These are phyloP conservation scores for Microbotryum lychnidis-dioicae DNA, from an alignment of 1,284 basidiomycete species.

Conservation along the genomic window DNA sequence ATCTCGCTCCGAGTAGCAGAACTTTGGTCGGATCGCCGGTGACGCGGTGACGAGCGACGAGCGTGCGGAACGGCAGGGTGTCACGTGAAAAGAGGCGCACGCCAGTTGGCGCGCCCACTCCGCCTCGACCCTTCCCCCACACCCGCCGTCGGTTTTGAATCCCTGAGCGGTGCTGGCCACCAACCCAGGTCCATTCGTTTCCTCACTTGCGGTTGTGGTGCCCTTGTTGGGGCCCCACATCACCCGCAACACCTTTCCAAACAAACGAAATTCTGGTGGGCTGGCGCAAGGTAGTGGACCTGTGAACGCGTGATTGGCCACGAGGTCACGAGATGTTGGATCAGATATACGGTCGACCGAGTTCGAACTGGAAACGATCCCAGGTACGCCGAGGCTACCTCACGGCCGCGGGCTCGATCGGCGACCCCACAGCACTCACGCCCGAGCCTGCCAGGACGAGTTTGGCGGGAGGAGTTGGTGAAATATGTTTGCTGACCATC, in stretches of 20 bases:
- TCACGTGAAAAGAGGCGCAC: neutral
- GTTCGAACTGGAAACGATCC: constrained; percentile 61
- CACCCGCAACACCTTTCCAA: neutral
- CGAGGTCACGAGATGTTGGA: constrained; percentile 61
- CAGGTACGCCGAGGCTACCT: constrained; percentile 47
- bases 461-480: neutral
- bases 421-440: constrained; percentile 1
- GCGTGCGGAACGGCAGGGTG: neutral
- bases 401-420: neutral
- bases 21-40: neutral
- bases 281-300: neutral
- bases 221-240: neutral
- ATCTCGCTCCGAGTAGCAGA: neutral
- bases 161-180: neutral
- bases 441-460: neutral
- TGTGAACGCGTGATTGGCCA: neutral
- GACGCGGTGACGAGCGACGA: neutral
- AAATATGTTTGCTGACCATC: too few relatives aligned
- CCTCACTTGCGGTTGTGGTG: constrained; percentile 1
- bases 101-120: too few relatives aligned
- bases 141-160: neutral
- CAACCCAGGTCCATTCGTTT: neutral
- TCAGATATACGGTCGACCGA: constrained; percentile 69
- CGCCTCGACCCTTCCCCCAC: too few relatives aligned
- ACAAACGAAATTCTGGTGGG: neutral